phyloP scores from a whole-genome alignment of 2,329 filamentous ascomycete genomes.

The Fusarium coffeatum region DNA sequence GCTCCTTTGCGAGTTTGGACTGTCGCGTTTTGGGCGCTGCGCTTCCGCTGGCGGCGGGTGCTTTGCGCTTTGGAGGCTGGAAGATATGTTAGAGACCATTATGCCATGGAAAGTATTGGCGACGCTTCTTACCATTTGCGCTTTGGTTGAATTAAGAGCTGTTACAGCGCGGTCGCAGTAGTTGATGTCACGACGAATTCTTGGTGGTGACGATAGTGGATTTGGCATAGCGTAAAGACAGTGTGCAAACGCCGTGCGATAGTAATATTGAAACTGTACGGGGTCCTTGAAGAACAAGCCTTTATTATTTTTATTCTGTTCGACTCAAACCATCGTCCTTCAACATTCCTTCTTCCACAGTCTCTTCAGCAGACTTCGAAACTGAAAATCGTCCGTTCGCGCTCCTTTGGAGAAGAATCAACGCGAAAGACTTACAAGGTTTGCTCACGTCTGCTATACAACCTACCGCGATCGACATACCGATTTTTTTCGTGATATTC shows the following conservation, averaged over 20 bases:
- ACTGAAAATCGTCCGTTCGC: slow-evolving; percentile 7
- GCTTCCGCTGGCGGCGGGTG: slow-evolving; percentile 47
- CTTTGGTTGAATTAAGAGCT: slow-evolving; percentile 6
- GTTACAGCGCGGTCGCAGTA: slow-evolving; percentile 20
- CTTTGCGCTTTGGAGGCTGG: slow-evolving; percentile 67
- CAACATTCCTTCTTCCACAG: slow-evolving; percentile 6
- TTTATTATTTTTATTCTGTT: slow-evolving; percentile 29
- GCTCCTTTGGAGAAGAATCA: slow-evolving; percentile 22
- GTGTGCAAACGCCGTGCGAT: not conserved
- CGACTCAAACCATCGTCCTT: not conserved
- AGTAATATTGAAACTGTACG: slow-evolving; percentile 19
- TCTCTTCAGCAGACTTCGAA: not conserved
- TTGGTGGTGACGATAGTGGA: slow-evolving; percentile 20
- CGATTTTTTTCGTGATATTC: slow-evolving; percentile 10
- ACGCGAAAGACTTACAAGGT: slow-evolving; percentile 30
- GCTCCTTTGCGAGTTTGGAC: slow-evolving; percentile 92
- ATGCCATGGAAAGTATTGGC: accelerated
- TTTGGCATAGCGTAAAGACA: slow-evolving; percentile 16
- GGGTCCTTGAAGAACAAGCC: slow-evolving; percentile 5
- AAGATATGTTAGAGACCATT: slow-evolving; percentile 1
- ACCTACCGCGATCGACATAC: not conserved
- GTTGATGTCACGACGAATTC: slow-evolving; percentile 38
- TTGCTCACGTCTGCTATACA: slow-evolving; percentile 25
- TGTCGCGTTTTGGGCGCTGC: slow-evolving; percentile 62
- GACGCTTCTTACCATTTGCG: slow-evolving; percentile 32